Evolutionary conservation across 108 stramenopile genomes (phyloP), one percentile per base, ranked within the genome.

Genomic region (Fistulifera solaris): DNA sequence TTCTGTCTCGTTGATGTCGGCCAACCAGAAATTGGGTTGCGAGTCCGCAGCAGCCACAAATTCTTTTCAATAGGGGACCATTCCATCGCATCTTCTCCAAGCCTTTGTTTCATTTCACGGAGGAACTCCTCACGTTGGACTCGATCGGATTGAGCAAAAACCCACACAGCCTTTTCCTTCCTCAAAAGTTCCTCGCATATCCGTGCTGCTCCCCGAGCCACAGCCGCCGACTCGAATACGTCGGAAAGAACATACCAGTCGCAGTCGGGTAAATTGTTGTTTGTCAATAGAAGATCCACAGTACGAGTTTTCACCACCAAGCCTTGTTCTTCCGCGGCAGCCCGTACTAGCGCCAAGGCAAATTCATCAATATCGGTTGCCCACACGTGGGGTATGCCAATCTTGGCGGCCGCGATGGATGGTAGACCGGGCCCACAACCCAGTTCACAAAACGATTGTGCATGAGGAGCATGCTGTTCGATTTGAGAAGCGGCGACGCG

Each of bases 351-450:
- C 31, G 71, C 62, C 26, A 86, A 53, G 23, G 72, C 77, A 28
- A 77, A 50, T 38, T 40, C 38, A 41, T 86, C 84, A n/a, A 80
- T 21, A 61, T 86, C 84, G 15, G 84, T 80, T 8, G 84, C 80
- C 22, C 79, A 65, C 25, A 86, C 80, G 13, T 40, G 38, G 11
- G 24, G 11, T 12, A 54, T 52, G 11, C 73, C 70, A 2, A 40
- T 28, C 19, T 42, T 65, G 7, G 80, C 84, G 0, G 76, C 73
- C 17, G 72, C 66, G 28, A 86, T 23, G 21, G 78, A 75, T 8
- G 84, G 80, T 27, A 86, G 52, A 44, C 77, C 84, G 12, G 84
- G 84, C n/a, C 84, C 84, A 52, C 80, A 86, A 45, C 84, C 84
- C 25, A 86, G 63, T 56, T 82, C 84, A 8, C 31, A 35, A 35